A percentile compares a stretch with the other conserved stretches of the same genome.
These are phyloP conservation scores for Epichloe scottii DNA, from an alignment of 2,329 filamentous ascomycete species.

Conservation along the genomic window DNA sequence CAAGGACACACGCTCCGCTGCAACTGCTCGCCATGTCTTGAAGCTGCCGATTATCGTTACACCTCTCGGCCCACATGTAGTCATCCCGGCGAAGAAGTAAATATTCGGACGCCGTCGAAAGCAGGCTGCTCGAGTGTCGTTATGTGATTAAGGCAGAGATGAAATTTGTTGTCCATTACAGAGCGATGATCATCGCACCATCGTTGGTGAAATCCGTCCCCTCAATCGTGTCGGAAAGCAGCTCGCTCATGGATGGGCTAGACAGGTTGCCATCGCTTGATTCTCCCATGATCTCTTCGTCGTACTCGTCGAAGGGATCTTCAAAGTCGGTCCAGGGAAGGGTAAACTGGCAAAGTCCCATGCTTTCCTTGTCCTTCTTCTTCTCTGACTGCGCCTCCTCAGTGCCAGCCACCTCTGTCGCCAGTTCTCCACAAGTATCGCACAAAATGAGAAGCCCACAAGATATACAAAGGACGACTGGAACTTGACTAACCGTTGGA, in stretches of 20 bases:
- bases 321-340: slow-evolving; percentile 14
- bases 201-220: slow-evolving; percentile 12
- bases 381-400: background rate
- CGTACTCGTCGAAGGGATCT: slow-evolving; percentile 25
- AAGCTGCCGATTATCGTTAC: background rate
- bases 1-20: slow-evolving; percentile 10
- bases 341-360: slow-evolving; percentile 18
- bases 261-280: background rate
- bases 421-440: slow-evolving; percentile 23
- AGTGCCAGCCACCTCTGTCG: slow-evolving; percentile 12
- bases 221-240: slow-evolving; percentile 11
- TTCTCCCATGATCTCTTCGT: slow-evolving; percentile 22
- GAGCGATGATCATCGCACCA: slow-evolving; percentile 9
- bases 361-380: slow-evolving; percentile 11
- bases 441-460: slow-evolving; percentile 35
- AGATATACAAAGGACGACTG: slow-evolving; percentile 30
- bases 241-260: slow-evolving; percentile 3
- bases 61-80: background rate
- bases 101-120: background rate
- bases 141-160: background rate
- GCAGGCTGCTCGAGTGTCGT: background rate
- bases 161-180: background rate
- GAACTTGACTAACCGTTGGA: slow-evolving; percentile 79
- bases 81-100: background rate
- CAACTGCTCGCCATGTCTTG: slow-evolving; percentile 2